Evolutionary conservation across 139 green algal species (phyloP).

Genomic region (Mesotaenium endlicherianum): DNA sequence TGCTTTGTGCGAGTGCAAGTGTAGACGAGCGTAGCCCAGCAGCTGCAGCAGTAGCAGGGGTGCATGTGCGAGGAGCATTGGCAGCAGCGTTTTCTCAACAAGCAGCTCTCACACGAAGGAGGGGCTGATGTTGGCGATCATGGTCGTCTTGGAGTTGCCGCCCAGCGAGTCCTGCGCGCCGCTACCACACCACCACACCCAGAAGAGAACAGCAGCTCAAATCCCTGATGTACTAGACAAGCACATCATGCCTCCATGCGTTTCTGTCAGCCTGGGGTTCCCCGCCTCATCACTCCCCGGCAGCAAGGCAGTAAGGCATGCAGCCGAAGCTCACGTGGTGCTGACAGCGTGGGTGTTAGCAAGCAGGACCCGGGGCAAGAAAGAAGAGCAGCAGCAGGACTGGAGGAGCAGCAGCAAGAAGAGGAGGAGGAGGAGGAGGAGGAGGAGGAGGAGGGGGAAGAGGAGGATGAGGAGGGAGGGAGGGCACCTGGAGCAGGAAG

Average conservation of each 20-base stretch:
- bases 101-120: slow-evolving; percentile 50
- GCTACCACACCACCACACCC: not conserved
- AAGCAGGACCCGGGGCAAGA: no score
- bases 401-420: not conserved
- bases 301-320: no score
- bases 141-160: slow-evolving; percentile 91
- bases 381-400: not conserved
- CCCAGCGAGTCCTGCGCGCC: slow-evolving; percentile 82
- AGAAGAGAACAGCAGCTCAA: not conserved
- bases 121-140: slow-evolving; percentile 86
- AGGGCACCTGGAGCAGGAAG: slow-evolving; percentile 24
- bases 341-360: no score
- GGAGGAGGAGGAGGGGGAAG: not conserved
- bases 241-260: no score
- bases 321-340: no score
- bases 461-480: not conserved
- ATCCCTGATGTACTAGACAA: not conserved
- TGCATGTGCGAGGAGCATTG: not conserved
- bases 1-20: not conserved
- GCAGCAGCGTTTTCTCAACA: not conserved
- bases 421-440: not conserved
- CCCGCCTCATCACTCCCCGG: no score
- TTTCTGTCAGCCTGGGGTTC: no score
- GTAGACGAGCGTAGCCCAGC: not conserved
- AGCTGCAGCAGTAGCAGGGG: not conserved